Base-by-base conservation (phyloP, 2,329 filamentous ascomycete genomes). In the Ophiostoma sp. region DNA sequence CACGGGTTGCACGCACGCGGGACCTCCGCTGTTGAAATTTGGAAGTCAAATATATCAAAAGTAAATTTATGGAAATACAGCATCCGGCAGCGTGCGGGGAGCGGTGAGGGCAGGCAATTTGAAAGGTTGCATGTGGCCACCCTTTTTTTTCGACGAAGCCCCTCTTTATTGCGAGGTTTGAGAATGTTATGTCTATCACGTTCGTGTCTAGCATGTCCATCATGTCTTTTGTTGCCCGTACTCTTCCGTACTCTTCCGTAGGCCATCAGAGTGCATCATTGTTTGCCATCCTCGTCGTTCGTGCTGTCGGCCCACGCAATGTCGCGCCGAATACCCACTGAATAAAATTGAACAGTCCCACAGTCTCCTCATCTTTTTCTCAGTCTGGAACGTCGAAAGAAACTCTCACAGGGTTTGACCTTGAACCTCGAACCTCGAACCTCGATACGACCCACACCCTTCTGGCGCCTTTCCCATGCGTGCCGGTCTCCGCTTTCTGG, bases 401-500 rank as follows among this genome's bases (percentile, higher is more conserved):
- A n/a, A n/a, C n/a, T n/a, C n/a, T n/a, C n/a, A n/a, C n/a, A n/a
- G n/a, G n/a, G n/a, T n/a, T n/a, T n/a, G n/a, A n/a, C n/a, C n/a
- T n/a, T n/a, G n/a, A 36, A 36, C 33, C 33, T 36, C 33, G 33
- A 36, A 48, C 42, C 15, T 45, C 15, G 15, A 19, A 17, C 42
- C 15, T 48, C 15, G 15, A 39, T 63, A 39, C 33, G 57, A 63
- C 57, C 57, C 57, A 63, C 33, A 63, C 57, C 28, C 55, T 59
- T 22, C 33, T 63, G 57, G 57, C 57, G 33, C 17, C 42, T 48
- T 48, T 48, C 61, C 61, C 61, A 45, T 17, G 36, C 36, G 61
- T 66, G 61, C 61, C 36, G 61, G 61, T 66, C 61, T 66, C 61
- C 61, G 61, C 61, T 66, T 66, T 28, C 11, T 66, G 22, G 36